Percentiles rank a stretch among this genome's conserved stretches.
These are phyloP conservation scores for Micractinium conductrix DNA, from an alignment of 139 green algal genomes.

Conservation along the genomic window DNA sequence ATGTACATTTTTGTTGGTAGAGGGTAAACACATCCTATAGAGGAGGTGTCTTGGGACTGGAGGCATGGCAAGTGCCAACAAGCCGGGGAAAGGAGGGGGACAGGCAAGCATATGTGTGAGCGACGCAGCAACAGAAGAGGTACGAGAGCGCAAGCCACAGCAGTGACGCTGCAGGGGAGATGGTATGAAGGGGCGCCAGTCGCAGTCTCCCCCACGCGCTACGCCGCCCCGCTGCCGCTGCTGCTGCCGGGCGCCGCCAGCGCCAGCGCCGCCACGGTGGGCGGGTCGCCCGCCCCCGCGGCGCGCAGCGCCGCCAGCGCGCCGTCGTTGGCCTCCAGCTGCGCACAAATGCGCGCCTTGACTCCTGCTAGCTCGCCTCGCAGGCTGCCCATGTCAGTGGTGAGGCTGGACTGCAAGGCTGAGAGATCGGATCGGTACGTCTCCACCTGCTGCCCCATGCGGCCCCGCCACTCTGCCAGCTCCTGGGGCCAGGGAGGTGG, in stretches of 20 bases:
- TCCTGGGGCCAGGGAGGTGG: background rate
- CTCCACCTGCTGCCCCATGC: constrained; percentile 28
- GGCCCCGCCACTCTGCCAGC: constrained; percentile 26
- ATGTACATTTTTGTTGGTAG: too few relatives aligned
- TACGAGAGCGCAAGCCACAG: too few relatives aligned
- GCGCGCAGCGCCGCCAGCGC: background rate
- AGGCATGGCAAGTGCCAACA: too few relatives aligned
- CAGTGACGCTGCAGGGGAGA: too few relatives aligned
- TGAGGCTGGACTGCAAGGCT: constrained; percentile 14
- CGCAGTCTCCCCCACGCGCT: background rate
- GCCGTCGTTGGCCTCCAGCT: constrained; percentile 18
- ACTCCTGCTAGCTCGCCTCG: constrained; percentile 13
- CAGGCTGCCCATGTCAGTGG: constrained; percentile 14
- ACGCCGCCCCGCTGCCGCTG: background rate
- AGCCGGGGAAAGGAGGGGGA: too few relatives aligned
- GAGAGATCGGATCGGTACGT: constrained; percentile 4
- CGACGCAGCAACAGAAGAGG: too few relatives aligned
- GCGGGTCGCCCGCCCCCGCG: background rate
- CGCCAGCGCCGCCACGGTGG: background rate
- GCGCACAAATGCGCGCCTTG: constrained; percentile 9
- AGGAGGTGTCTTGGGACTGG: too few relatives aligned
- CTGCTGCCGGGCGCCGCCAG: background rate
- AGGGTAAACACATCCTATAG: too few relatives aligned
- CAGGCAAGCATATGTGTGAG: too few relatives aligned
- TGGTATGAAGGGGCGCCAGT: too few relatives aligned